Evolutionary conservation across 2,329 filamentous ascomycete genomes (phyloP), one percentile per base, ranked within the genome.

Genomic region (Camillea tinctor): DNA sequence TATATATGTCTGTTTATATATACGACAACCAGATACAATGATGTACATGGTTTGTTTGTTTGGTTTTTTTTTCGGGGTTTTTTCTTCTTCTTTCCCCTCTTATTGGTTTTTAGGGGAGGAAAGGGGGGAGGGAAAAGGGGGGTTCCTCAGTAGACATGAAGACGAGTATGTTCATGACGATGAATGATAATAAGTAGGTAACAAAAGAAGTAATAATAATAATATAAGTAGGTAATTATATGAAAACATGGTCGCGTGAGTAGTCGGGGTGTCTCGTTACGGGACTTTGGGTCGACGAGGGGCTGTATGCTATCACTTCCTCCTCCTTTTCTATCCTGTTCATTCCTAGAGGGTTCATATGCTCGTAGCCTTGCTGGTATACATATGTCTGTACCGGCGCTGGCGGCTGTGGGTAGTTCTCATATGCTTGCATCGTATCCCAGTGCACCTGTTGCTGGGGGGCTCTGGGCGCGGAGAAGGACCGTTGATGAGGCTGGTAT

Each of bases 301-400:
- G 57, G 24, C 58, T 57, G 55, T 67, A 65, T 23, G 60, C 56
- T 44, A 44, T 44, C 56, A 54, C 53, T 26, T 68, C 62, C 22
- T 64, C 67, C 30, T 66, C 59, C 40, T 64, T 58, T 76, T 73
- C 83, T 76, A 84, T 80, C 67, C 79, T 77, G 71, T 86, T 85
- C 81, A 86, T 84, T 57, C 77, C 80, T 21, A 86, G 73, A 2
- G 83, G 83, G 67, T 86, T 83, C 72, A 83, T 79, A 56, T 77
- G 74, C 53, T 79, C 76, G 51, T 75, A 66, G 17, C 60, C 65
- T 52, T 66, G 65, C 52, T 63, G 58, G 56, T 63, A 68, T 58
- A 48, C 62, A 15, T 59, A 58, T 48, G 60, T 15, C 44, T 63
- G 54, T 40, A 68, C 55, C 65, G 30, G 69, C 60, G 56, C 63